Evolutionary conservation across 179 eudicot species (phyloP).

Genomic region (Beta lomatogona): DNA sequence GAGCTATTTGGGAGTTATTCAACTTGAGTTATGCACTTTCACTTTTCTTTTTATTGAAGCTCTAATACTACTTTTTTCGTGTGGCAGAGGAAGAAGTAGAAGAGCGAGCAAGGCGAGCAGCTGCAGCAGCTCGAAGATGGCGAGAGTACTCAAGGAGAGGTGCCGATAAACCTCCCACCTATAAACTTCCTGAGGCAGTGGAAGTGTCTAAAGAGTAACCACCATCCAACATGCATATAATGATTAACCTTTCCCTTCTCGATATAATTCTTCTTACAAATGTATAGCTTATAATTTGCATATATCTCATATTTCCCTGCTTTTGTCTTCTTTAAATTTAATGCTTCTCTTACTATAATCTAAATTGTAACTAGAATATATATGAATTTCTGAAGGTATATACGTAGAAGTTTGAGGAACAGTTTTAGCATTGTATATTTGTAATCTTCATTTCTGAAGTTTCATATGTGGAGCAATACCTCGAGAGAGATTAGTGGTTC

Average conservation of each 20-base stretch:
- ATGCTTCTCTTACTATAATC: background rate
- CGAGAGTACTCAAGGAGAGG: conserved; percentile 87
- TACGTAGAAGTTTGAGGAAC: background rate
- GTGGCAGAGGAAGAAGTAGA: conserved; percentile 74
- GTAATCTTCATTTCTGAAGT: background rate
- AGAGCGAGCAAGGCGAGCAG: conserved; percentile 78
- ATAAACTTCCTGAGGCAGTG: conserved; percentile 77
- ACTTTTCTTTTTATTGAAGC: background rate
- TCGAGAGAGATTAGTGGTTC: too few species aligned
- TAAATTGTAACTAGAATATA: conserved; percentile 13
- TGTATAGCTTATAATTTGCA: conserved; percentile 27
- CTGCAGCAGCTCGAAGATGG: conserved; percentile 96
- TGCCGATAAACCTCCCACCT: conserved; percentile 70
- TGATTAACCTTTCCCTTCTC: background rate
- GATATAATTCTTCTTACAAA: background rate
- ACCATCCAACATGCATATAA: conserved; percentile 8
- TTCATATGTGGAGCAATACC: background rate
- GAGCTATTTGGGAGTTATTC: too few species aligned
- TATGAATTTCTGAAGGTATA: background rate
- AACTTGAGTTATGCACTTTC: background rate
- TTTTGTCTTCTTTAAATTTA: background rate
- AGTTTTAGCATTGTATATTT: background rate
- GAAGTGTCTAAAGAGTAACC: conserved; percentile 56
- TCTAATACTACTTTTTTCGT: background rate
- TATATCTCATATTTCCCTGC: background rate